Evolutionary conservation across 202 grass and related monocot genomes (phyloP), one percentile per base, ranked within the genome.

Genomic region (Sporobolus alterniflorus): DNA sequence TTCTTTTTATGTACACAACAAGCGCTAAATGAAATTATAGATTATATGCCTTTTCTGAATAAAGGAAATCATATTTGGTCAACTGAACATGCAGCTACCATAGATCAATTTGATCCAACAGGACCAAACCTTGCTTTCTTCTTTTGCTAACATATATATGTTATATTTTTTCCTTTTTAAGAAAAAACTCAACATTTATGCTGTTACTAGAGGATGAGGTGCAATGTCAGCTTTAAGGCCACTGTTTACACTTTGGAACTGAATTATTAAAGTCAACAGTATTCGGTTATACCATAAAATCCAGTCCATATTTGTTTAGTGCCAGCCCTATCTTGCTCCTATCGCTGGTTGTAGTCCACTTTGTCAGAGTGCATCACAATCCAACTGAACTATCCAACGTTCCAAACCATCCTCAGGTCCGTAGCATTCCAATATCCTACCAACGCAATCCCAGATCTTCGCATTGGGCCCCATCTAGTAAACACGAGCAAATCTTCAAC

Each of bases 401-500:
- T 68, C 81, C 75, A 80, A 76, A 79, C 69, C 87, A 89, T 80
- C 81, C 52, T 75, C 69, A 64, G 36, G 44, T 71, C 71, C 85
- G 36, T 63, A 80, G 80, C 39, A 31, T 79, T 69, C 75, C 87
- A 84, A 64, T 74, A 84, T 89, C 82, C 75, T 89, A 89, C 60
- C 78, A 71, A 89, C 4, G 54, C 87, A 89, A 89, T 83, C 70
- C 63, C 82, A 89, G 31, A 89, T 80, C 44, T 36, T 32, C 62
- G 63, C 69, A 89, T 70, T 62, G 70, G 76, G 40, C 69, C 81
- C 55, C 42, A 84, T 89, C 87, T 81, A 89, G 62, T 67, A 75
- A 89, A 84, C 7, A 81, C 84, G 62, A 79, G 51, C 31, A 89
- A 84, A 84, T 78, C 82, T 89, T 89, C 69, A 84, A 84, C 68